Evolutionary conservation across 2,329 filamentous ascomycete genomes (phyloP).

Genomic region (Scopulariopsis brevicaulis): DNA sequence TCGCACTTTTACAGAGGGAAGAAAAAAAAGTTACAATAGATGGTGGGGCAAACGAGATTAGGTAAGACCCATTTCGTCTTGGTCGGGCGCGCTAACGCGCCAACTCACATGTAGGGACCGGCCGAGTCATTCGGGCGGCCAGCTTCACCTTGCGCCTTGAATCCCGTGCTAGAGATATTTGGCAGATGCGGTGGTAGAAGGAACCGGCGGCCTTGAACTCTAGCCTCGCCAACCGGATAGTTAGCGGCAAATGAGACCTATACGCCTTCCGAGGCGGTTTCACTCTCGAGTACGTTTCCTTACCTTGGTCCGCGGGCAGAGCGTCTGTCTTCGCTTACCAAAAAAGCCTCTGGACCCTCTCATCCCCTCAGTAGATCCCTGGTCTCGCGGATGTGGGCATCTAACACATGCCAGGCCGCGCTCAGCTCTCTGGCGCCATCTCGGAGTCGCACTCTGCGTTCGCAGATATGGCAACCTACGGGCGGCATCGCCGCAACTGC

Average conservation of each 20-base stretch:
- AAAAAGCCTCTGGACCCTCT: background rate
- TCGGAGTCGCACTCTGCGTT: slow-evolving; percentile 29
- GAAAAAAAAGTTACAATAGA: background rate
- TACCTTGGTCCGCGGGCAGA: background rate
- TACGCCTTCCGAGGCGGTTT: background rate
- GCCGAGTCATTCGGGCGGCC: background rate
- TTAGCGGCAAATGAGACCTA: background rate
- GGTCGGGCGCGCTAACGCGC: background rate
- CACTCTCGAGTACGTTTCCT: background rate
- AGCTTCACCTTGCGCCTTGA: background rate
- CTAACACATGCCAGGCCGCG: background rate
- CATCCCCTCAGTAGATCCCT: background rate
- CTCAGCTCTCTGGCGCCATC: background rate
- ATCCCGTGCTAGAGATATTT: background rate
- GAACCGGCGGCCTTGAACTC: background rate
- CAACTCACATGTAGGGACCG: background rate
- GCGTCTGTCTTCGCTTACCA: background rate
- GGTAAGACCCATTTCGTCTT: background rate
- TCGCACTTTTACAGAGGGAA: background rate
- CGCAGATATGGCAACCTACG: slow-evolving; percentile 70
- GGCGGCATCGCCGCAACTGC: slow-evolving; percentile 51
- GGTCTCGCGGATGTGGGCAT: background rate
- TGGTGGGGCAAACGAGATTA: slow-evolving; percentile 1
- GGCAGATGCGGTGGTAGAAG: background rate
- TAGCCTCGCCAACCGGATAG: background rate